Percentiles rank a stretch among this genome's conserved stretches.
Evolutionary conservation across 345 rosid genomes (phyloP).

Genomic region (Clausena lansium): DNA sequence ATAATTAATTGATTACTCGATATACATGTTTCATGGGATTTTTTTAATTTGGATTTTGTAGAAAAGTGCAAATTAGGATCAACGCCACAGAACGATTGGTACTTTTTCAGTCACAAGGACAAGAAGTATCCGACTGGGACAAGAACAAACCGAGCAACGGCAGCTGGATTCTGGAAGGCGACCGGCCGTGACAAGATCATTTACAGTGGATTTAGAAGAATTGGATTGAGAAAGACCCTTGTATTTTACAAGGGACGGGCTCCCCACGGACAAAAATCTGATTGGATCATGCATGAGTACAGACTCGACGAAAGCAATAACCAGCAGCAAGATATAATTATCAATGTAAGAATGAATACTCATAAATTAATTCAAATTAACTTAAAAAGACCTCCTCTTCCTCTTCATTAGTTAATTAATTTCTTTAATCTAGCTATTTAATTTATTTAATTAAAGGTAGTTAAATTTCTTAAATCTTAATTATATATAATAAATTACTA

Average conservation of each 20-base stretch:
- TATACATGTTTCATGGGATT: too few relatives aligned
- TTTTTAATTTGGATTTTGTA: conserved; percentile 15
- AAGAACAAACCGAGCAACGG: conserved; percentile 89
- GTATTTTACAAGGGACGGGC: conserved; percentile 96
- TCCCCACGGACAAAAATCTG: conserved; percentile 94
- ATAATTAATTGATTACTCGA: not conserved
- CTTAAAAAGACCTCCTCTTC: too few relatives aligned
- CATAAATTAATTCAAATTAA: too few relatives aligned
- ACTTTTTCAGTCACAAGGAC: conserved; percentile 97
- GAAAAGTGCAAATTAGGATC: conserved; percentile 94
- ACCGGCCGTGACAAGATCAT: conserved; percentile 97
- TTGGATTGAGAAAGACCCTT: conserved; percentile 89
- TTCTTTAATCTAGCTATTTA: too few relatives aligned
- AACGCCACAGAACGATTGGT: conserved; percentile 95
- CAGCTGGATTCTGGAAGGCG: conserved; percentile 98
- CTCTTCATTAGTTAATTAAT: too few relatives aligned
- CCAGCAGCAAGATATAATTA: conserved; percentile 18
- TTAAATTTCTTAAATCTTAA: too few relatives aligned
- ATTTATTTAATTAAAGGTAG: too few relatives aligned
- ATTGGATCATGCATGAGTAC: conserved; percentile 99
- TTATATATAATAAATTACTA: too few relatives aligned
- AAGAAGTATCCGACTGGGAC: conserved; percentile 97
- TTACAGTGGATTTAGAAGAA: conserved; percentile 58
- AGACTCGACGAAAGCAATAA: conserved; percentile 68
- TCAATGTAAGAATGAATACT: conserved; percentile 33